Conservation (phyloP, 1,139 yeast genomes). For the Blastobotrys buckinghamii region DNA sequence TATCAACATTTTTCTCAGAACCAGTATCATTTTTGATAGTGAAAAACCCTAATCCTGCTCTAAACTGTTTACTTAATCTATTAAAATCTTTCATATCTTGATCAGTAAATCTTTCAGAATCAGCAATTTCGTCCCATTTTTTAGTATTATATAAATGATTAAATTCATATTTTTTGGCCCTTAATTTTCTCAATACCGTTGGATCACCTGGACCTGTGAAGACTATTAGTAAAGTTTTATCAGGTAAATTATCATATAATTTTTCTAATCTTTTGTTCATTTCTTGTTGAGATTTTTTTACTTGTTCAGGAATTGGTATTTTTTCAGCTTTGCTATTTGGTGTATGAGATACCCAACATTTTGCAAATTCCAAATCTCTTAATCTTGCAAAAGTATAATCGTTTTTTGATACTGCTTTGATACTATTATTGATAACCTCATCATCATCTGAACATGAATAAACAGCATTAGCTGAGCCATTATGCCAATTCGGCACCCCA, state of each 20-base stretch:
- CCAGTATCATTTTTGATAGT: constrained; percentile 33
- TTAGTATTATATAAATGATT: constrained; percentile 41
- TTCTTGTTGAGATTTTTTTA: constrained; percentile 13
- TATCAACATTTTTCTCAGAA: background rate
- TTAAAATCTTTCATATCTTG: constrained; percentile 41
- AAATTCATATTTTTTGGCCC: constrained; percentile 37
- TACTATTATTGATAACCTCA: constrained; percentile 42
- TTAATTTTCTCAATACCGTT: constrained; percentile 45
- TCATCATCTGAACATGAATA: constrained; percentile 52
- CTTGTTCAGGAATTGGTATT: constrained; percentile 4
- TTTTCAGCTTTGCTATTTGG: constrained; percentile 8
- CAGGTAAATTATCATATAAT: constrained; percentile 51
- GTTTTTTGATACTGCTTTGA: constrained; percentile 30
- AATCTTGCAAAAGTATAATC: constrained; percentile 51
- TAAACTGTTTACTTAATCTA: constrained; percentile 34
- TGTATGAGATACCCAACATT: constrained; percentile 20
- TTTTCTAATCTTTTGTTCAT: constrained; percentile 43
- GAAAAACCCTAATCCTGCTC: constrained; percentile 52
- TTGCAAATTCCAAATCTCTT: constrained; percentile 51
- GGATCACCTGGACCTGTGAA: constrained; percentile 63
- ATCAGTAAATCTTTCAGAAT: constrained; percentile 47
- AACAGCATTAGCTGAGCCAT: constrained; percentile 34
- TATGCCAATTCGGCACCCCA: constrained; percentile 34
- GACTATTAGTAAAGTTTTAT: constrained; percentile 53
- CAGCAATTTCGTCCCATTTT: constrained; percentile 37